Base-by-base conservation (phyloP, 768 basidiomycete genomes). In the Psilocybe sp. region DNA sequence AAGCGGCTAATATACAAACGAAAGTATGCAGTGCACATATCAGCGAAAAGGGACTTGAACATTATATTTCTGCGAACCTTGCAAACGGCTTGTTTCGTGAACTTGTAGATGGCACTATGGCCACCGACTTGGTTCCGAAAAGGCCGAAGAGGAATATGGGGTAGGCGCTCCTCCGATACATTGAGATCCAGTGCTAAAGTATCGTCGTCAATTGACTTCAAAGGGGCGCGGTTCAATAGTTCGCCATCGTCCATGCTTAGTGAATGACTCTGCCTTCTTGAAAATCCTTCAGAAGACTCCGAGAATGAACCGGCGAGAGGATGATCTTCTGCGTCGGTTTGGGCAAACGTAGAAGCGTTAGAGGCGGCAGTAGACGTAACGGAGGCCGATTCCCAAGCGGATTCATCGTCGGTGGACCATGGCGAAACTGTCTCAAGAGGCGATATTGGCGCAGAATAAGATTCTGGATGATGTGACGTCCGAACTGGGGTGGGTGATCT, bases 61-160 rank as follows among this genome's bases (percentile, higher is more conserved):
- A 38, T 50, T 46, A 46, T 38, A 44, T 43, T 40, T 36, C 33
- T 32, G 67, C 88, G 61, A 59, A 97, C 96, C 85, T 99, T 99
- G 77, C 97, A 99, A 13, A 99, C 94, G 7, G 97, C 96, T 56
- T 94, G 81, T 62, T 92, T 92, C 3, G 95, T 98, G 58, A 99
- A 98, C 63, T 95, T 94, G 71, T 98, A 98, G 60, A 99, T 97
- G 49, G 92, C 89, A 56, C 83, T 92, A 65, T 99, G 97, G 3
- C 97, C 97, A 37, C 97, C 97, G 28, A 99, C 97, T 70, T 98
- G 95, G 60, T 99, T 97, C 43, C 91, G 85, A 70, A 98, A 99
- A 5, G 97, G 97, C 42, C 89, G 84, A 7, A 99, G 73, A 32
- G 95, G 96, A 42, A 99, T 93, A 51, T 94, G 91, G 1, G 89